Evolutionary conservation across 2,329 filamentous ascomycete genomes (phyloP).

Genomic region (Zarea fungicola): DNA sequence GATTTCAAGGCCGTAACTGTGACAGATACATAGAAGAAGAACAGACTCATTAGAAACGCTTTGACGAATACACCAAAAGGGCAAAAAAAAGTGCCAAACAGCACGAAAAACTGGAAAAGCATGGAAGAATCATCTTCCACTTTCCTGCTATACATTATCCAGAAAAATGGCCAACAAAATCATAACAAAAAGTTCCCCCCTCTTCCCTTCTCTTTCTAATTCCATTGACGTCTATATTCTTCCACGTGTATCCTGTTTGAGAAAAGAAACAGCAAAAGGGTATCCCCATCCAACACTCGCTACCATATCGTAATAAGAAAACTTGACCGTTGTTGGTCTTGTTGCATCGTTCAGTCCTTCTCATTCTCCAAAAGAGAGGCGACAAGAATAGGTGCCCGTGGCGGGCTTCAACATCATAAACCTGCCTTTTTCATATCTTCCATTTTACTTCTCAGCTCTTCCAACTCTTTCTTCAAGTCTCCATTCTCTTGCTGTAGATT

Average conservation of each 20-base stretch:
- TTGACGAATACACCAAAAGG: too few species aligned
- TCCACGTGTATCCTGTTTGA: neutral
- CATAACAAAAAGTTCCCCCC: neutral
- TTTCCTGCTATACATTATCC: too few species aligned
- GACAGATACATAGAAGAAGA: too few species aligned
- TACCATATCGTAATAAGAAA: neutral
- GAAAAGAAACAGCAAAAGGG: neutral
- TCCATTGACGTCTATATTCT: too few species aligned
- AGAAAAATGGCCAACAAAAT: too few species aligned
- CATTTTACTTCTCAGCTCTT: slow-evolving; percentile 26
- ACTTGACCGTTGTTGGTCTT: too few species aligned
- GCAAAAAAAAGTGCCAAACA: too few species aligned
- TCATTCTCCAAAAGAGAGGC: neutral
- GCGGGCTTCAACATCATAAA: slow-evolving; percentile 1
- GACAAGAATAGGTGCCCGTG: neutral
- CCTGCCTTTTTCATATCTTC: slow-evolving; percentile 19
- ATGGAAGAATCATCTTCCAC: too few species aligned
- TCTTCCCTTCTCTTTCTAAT: neutral
- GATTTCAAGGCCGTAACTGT: too few species aligned
- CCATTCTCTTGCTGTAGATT: slow-evolving; percentile 70
- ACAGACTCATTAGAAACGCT: too few species aligned
- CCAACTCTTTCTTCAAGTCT: slow-evolving; percentile 58
- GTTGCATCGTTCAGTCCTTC: too few species aligned
- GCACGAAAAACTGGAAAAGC: too few species aligned
- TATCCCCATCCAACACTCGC: slow-evolving; percentile 11